These are phyloP conservation scores for Zygosaccharomyces pseudobailii DNA, from an alignment of 1,139 yeast genomes.

Conservation along the genomic window DNA sequence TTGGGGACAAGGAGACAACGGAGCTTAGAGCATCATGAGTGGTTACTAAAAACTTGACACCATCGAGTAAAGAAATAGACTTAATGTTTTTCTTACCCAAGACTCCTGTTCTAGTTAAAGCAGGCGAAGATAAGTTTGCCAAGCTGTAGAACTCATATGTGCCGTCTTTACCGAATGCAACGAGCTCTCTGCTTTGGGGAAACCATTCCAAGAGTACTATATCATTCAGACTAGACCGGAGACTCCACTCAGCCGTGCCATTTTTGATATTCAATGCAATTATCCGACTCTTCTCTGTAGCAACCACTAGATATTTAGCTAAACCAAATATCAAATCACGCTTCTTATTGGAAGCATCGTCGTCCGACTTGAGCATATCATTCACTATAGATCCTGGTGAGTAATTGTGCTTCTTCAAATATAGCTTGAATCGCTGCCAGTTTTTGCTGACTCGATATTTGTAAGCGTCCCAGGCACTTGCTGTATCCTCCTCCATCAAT, in stretches of 20 bases:
- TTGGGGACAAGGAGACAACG: conserved; percentile 3
- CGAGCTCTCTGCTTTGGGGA: conserved; percentile 17
- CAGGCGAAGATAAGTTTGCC: conserved; percentile 2
- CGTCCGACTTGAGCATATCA: conserved; percentile 18
- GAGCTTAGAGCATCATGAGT: conserved; percentile 1
- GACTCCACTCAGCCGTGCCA: conserved; percentile 42
- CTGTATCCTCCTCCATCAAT: conserved; percentile 37
- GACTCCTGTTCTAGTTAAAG: background rate
- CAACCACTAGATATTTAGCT: conserved; percentile 43
- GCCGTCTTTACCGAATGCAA: conserved; percentile 31
- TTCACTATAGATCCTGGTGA: conserved; percentile 28
- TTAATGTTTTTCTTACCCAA: conserved; percentile 4
- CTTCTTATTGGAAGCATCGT: conserved; percentile 14
- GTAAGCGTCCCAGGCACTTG: conserved; percentile 40
- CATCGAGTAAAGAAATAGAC: conserved; percentile 4
- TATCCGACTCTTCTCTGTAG: conserved; percentile 41
- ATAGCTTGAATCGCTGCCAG: conserved; percentile 21
- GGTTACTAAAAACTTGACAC: conserved; percentile 1
- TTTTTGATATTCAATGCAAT: conserved; percentile 42
- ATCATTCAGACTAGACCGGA: conserved; percentile 29
- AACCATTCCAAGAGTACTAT: conserved; percentile 22
- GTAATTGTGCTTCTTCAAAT: conserved; percentile 16
- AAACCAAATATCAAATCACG: conserved; percentile 43
- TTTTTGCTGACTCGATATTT: conserved; percentile 41
- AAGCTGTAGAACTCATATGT: conserved; percentile 14